Evolutionary conservation across 768 basidiomycete genomes (phyloP), one percentile per base, ranked within the genome.

Genomic region (Boletus vermiculosoides): DNA sequence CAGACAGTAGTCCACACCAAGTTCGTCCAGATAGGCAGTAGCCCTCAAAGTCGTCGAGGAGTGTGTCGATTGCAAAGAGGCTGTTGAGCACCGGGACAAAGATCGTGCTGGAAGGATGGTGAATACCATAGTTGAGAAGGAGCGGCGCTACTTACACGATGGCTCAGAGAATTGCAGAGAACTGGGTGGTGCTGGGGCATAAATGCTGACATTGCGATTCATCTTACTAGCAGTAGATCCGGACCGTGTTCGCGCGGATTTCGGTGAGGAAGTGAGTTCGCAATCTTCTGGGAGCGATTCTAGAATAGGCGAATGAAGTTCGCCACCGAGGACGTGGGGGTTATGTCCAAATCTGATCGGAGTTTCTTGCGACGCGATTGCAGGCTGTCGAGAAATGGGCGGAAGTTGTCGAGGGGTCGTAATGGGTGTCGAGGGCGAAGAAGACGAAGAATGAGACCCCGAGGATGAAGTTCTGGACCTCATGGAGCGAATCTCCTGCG

Each of bases 231-330:
- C 50, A 22, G 45, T 7, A 31, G 70, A 63, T 33, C 45, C 60
- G 2, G 62, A 12, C 45, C 63, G 63, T 18, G 63, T 68, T 44
- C 63, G 69, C 2, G 52, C 20, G 30, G 64, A 42, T 50, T 64
- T 64, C 8, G 55, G 45, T 0, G 69, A 52, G 15, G 67, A 56
- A 25, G 64, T 55, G 41, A 80, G 64, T 54, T 83, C 81, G 9
- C 72, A 66, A 48, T 76, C 82, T 57, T 86, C 84, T 5, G 80
- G 84, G 2, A 85, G 76, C 7, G 79, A 74, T 54, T 80, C 77
- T 46, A 86, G 69, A 5, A 58, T 58, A 39, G 61, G 59, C 4
- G 66, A 45, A 15, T 44, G 47, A 39, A 62, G 60, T 41, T 72
- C 71, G 18, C 50, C 39, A 4, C 49, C 33, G 10, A 56, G 30